Base-by-base conservation (phyloP, 2,329 filamentous ascomycete genomes). In the Lasiodiplodia theobromae region DNA sequence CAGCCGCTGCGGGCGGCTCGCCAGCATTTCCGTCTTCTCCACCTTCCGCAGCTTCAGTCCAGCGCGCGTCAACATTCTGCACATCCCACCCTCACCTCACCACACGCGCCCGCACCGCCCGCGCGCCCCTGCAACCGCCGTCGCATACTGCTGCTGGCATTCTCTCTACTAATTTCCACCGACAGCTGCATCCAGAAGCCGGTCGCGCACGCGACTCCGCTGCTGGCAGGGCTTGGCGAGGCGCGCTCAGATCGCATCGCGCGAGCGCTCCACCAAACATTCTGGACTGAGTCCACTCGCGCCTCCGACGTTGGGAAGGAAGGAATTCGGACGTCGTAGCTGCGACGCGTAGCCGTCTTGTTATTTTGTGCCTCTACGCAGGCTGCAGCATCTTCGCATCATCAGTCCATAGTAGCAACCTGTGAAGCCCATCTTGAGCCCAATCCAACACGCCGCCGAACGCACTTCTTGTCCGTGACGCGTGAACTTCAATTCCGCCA, bases 401-500 rank as follows among this genome's bases (percentile, higher is more conserved):
- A 54, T 68, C 67, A 64, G 58, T 68, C 67, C 58, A 57, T 68
- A 68, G 67, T 68, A 64, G 67, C 67, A 68, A 57, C 58, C 67
- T 71, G 75, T 78, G 77, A 78, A 78, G 72, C 74, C 62, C 73
- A 60, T 54, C 60, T 56, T 68, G 67, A 68, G 28, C 67, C 67
- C 66, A 51, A 38, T 44, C 21, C 66, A 25, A 47, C 66, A n/a
- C 44, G 18, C 44, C 66, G 49, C 37, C 66, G 51, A 37, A 34
- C 65, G 38, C 57, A 52, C 25, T 65, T 37, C 34, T 49, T 65
- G 47, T 65, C 58, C 58, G 67, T 68, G 67, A 68, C 57, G 67
- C 60, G 67, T 68, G 65, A 38, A 51, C 18, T 37, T 53, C 31
- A 52, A 28, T 70, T 57, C 69, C 75, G 82, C 72, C 79, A 89